Base-by-base conservation (phyloP, 495 filamentous ascomycete species). In the Chaetomium cochliodes region DNA sequence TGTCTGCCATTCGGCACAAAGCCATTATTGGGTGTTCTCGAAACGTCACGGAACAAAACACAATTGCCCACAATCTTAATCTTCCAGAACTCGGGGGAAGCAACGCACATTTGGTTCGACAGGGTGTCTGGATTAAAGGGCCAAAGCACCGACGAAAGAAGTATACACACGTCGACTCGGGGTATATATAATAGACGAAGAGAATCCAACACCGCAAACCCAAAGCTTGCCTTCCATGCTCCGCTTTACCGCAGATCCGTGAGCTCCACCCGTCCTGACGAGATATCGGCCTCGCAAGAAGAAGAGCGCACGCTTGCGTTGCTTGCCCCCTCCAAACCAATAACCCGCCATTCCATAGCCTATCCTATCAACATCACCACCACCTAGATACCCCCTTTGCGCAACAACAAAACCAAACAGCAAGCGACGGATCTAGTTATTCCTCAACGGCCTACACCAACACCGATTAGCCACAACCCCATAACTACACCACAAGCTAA, bases 121-220 rank as follows among this genome's bases (percentile, higher is more conserved):
- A 16, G 2, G 6, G 11, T 26, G 49, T 23, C 23, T 6, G 22
- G 23, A 52, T 52, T 52, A 25, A 7, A 11, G 11, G 49, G 49
- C 23, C 49, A 33, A 54, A 33, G 51, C 13, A 30, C 51, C 22
- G 13, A 33, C 51, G 15, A 20, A 59, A 52, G 7, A 47, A 26
- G 28, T 52, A 52, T 52, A 61, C 47, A 52, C n/a, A 52, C 42
- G 47, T 52, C 25, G n/a, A 52, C 23, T 18, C 41, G 3, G 59
- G 59, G 58, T 59, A 51, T 61, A 51, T 61, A 50, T 28, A 28
- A 30, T 16, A 55, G 26, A 52, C 41, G 33, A 60, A 60, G 13
- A 41, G 47, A 49, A 61, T 61, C 5, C 47, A 52, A 18, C 26
- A 33, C 56, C 28, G 20, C 26, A 60, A 3, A 41, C 25, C 23